Conservation (phyloP, 2,329 filamentous ascomycete species). For the Sporothrix brunneoviolacea region DNA sequence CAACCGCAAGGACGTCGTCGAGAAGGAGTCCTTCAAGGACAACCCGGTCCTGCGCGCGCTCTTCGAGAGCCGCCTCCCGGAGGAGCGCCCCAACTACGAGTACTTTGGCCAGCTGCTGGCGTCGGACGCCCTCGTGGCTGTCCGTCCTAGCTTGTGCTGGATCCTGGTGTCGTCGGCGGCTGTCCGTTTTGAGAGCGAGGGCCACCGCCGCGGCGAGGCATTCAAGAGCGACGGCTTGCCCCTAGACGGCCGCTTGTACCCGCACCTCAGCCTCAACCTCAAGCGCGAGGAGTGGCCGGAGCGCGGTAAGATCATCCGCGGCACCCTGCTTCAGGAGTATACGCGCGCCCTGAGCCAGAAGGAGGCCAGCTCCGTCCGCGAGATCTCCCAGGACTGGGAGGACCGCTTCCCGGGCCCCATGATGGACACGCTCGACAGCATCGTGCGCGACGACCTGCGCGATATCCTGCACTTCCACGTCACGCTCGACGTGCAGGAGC, state of each 20-base stretch:
- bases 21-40: slow-evolving; percentile 54
- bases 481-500: slow-evolving; percentile 52
- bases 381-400: slow-evolving; percentile 50
- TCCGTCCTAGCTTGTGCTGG: slow-evolving; percentile 53
- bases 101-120: slow-evolving; percentile 52
- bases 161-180: slow-evolving; percentile 51
- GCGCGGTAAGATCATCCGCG: slow-evolving; percentile 37
- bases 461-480: slow-evolving; percentile 57
- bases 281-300: slow-evolving; percentile 44
- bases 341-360: slow-evolving; percentile 47
- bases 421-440: slow-evolving; percentile 42
- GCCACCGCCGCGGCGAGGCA: slow-evolving; percentile 24
- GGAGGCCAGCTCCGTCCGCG: slow-evolving; percentile 49
- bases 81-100: slow-evolving; percentile 55
- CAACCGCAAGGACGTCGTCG: slow-evolving; percentile 29
- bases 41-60: slow-evolving; percentile 58
- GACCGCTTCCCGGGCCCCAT: slow-evolving; percentile 48
- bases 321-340: slow-evolving; percentile 52
- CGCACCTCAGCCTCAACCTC: slow-evolving; percentile 49
- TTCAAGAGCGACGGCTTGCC: slow-evolving; percentile 37
- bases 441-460: slow-evolving; percentile 43
- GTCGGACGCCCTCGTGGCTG: slow-evolving; percentile 46
- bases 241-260: slow-evolving; percentile 43
- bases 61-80: slow-evolving; percentile 49
- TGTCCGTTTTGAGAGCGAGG: slow-evolving; percentile 44